These are phyloP conservation scores for Pichia sp. DNA, from an alignment of 1,139 yeast species.

Conservation along the genomic window DNA sequence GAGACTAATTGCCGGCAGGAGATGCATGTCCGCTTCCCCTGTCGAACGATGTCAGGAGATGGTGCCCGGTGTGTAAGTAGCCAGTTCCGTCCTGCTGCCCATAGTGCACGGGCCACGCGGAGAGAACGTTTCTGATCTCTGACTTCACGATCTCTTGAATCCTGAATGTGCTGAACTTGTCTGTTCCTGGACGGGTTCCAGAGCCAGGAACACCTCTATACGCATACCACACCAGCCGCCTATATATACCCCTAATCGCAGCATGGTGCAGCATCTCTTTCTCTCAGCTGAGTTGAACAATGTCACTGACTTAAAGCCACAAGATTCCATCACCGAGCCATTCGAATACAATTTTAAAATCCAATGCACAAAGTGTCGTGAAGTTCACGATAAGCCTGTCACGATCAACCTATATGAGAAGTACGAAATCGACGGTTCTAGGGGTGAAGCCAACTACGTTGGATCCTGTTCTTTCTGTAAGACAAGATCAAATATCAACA, in stretches of 20 bases:
- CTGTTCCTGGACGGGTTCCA: no score
- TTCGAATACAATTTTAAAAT: conserved; percentile 74
- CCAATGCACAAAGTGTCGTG: conserved; percentile 79
- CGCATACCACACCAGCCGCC: no score
- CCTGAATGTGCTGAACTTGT: no score
- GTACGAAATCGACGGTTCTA: conserved; percentile 65
- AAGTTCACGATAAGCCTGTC: conserved; percentile 71
- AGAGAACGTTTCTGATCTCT: no score
- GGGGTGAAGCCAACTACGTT: conserved; percentile 83
- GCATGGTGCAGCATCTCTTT: conserved; percentile 35
- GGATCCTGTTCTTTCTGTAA: conserved; percentile 69
- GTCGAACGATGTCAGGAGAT: no score
- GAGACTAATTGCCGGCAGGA: no score
- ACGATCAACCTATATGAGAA: conserved; percentile 61
- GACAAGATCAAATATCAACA: conserved; percentile 23
- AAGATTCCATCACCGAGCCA: conserved; percentile 59
- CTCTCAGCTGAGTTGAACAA: conserved; percentile 60
- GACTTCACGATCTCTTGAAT: no score
- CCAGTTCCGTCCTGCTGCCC: no score
- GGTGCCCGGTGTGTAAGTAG: no score
- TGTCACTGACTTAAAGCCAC: conserved; percentile 63
- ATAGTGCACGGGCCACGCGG: no score
- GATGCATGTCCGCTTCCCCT: no score
- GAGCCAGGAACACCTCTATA: no score
- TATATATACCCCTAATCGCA: neutral